Evolutionary conservation across 495 filamentous ascomycete genomes (phyloP).

Genomic region (Penicillium silybi): DNA sequence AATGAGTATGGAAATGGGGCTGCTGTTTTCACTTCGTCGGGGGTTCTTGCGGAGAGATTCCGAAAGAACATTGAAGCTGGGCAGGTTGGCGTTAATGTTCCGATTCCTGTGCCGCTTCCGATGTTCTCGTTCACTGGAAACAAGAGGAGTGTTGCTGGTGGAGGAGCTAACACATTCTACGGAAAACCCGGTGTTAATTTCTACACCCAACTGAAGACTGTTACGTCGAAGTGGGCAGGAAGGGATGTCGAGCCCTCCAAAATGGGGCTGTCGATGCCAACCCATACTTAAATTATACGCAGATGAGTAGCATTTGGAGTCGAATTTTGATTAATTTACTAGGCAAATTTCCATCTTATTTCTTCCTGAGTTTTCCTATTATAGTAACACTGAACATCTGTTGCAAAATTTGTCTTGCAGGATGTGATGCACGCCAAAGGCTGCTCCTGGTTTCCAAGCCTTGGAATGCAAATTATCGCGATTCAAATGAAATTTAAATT

Average conservation of each 20-base stretch:
- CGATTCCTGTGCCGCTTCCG: constrained; percentile 78
- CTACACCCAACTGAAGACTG: constrained; percentile 93
- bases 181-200: constrained; percentile 83
- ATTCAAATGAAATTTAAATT: too few relatives aligned
- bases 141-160: constrained; percentile 87
- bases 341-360: too few relatives aligned
- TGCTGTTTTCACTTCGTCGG: constrained; percentile 59
- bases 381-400: too few relatives aligned
- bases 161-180: constrained; percentile 88
- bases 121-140: constrained; percentile 97
- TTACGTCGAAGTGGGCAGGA: constrained; percentile 50
- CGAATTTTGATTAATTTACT: not conserved
- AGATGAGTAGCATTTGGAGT: too few relatives aligned
- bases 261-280: constrained; percentile 7
- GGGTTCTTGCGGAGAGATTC: constrained; percentile 54
- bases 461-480: too few relatives aligned
- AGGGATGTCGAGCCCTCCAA: constrained; percentile 1
- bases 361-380: too few relatives aligned
- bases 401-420: too few relatives aligned
- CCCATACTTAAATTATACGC: not conserved
- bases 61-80: constrained; percentile 55
- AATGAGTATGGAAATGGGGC: constrained; percentile 66
- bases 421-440: too few relatives aligned
- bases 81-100: constrained; percentile 55
- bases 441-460: too few relatives aligned